phyloP scores from a whole-genome alignment of 2,329 filamentous ascomycete genomes.

The Talaromyces sp. region DNA sequence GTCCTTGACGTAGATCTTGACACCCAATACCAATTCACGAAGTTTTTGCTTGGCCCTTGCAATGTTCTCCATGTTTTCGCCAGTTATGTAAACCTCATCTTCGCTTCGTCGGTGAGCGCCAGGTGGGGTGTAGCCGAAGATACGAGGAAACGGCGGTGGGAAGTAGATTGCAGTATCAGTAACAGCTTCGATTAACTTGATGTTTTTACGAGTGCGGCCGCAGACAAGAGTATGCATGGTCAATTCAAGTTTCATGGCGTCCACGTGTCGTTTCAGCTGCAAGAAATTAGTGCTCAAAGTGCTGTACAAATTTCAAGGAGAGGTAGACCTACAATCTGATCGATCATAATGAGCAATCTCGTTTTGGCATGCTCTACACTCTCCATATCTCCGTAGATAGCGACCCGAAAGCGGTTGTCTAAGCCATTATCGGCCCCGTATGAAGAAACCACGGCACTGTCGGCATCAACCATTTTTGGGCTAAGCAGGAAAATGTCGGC shows the following conservation, averaged over 20 bases:
- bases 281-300: slow-evolving; percentile 8
- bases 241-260: slow-evolving; percentile 74
- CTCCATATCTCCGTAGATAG: slow-evolving; percentile 92
- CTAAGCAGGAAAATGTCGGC: slow-evolving; percentile 95
- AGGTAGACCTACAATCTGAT: slow-evolving; percentile 64
- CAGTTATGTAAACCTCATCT: slow-evolving; percentile 91
- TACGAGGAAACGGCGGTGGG: slow-evolving; percentile 83
- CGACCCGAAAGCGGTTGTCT: slow-evolving; percentile 84
- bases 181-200: slow-evolving; percentile 92
- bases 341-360: slow-evolving; percentile 91
- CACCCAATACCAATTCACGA: slow-evolving; percentile 73
- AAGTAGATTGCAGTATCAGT: slow-evolving; percentile 98
- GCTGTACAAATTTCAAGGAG: slow-evolving; percentile 13
- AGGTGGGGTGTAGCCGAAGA: slow-evolving; percentile 83
- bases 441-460: slow-evolving; percentile 68
- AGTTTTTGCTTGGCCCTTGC: slow-evolving; percentile 85
- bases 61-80: slow-evolving; percentile 78
- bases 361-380: slow-evolving; percentile 97
- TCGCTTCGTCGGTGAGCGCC: slow-evolving; percentile 77
- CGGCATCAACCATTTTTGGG: slow-evolving; percentile 74
- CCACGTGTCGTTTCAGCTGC: slow-evolving; percentile 57
- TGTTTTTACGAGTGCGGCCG: slow-evolving; percentile 90
- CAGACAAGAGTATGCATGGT: slow-evolving; percentile 89
- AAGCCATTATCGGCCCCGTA: slow-evolving; percentile 68
- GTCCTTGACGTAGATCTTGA: slow-evolving; percentile 86